Base-by-base conservation (phyloP, 176 grass and related monocot species). In the Typha latifolia region DNA sequence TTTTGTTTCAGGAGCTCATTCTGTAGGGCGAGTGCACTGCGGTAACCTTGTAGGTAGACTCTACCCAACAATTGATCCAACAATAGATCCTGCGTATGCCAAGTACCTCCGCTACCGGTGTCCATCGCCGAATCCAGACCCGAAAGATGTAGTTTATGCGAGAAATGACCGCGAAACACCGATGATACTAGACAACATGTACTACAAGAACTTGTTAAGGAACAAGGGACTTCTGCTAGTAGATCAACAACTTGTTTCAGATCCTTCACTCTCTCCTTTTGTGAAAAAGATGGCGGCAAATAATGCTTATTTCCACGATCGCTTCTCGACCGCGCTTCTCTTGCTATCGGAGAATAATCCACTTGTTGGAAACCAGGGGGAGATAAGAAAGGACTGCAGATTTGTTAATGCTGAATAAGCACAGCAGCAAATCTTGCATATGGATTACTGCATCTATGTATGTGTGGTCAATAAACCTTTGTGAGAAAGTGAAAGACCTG, bases 181-280 rank as follows among this genome's bases (percentile, higher is more conserved):
- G 59, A 85, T 90, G 86, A 3, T 85, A 3, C 69, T 90, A 0
- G 82, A 90, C 72, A 90, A 90, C 82, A 50, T 73, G 68, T 90
- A 90, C 79, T 79, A 85, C 75, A 69, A 59, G 75, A 72, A 90
- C 72, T 69, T 90, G 0, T 19, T 90, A 0, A 49, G 37, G 2
- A 19, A 69, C 10, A 18, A 71, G 75, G 86, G 86, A 0, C 78
- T 90, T 6, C 68, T 90, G 6, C 75, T 85, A 2, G 75, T 85
- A 3, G 86, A 90, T 72, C 82, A 90, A 78, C 63, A 48, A 50
- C 82, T 90, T 12, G 74, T 66, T 1, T 64, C 80, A 43, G 79
- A 90, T 64, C 64, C 75, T 0, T 68, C 82, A 63, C 84, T 79
- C 9, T 18, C 29, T 15, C 68, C 79, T 0, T 90, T 69, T 61